Conservation (phyloP, 2,329 filamentous ascomycete genomes). For the Dactylellina drechsleri region DNA sequence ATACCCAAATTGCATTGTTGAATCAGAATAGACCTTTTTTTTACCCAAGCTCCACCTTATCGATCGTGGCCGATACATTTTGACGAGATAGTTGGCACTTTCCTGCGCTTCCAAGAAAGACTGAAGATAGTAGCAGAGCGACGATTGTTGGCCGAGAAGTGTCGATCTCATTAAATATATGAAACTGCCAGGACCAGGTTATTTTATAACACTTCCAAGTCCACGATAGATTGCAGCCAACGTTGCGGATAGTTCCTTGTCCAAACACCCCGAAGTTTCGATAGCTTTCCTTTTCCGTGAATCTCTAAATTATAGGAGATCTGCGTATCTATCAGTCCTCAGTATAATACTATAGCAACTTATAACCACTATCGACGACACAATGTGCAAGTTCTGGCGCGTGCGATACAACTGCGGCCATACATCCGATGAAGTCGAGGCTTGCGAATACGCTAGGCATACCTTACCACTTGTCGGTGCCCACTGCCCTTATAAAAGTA, state of each 20-base stretch:
- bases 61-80: no score
- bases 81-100: no score
- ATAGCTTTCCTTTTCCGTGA: neutral
- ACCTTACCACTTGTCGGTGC: neutral
- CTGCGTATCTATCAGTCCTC: neutral
- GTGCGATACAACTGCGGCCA: conserved; percentile 15
- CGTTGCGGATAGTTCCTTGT: neutral
- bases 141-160: no score
- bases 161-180: no score
- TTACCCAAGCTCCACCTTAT: no score
- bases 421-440: neutral
- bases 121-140: no score
- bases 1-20: neutral
- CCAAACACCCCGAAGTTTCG: neutral
- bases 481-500: conserved; percentile 8
- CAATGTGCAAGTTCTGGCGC: conserved; percentile 10
- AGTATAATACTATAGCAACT: neutral
- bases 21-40: no score
- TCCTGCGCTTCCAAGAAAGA: no score
- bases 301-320: neutral
- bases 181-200: no score
- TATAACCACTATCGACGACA: neutral
- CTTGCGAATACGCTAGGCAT: conserved; percentile 11
- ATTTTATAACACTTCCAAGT: no score
- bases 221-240: no score